Evolutionary conservation across 805 yeast species (phyloP), one percentile per base, ranked within the genome.

Genomic region (Teunomyces cretensis): DNA sequence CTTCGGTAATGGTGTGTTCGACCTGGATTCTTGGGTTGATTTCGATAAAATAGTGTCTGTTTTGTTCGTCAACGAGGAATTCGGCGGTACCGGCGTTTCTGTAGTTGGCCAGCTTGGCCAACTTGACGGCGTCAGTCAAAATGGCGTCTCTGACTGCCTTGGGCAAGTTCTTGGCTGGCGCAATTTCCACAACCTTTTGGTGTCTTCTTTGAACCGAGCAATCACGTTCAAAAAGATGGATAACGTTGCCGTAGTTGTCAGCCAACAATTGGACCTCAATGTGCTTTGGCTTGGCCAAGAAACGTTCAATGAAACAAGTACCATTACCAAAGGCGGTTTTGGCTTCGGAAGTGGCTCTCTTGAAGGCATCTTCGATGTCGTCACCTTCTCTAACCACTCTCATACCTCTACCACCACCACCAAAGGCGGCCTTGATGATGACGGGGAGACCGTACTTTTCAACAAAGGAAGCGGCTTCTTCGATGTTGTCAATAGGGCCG

Each of bases 381-480:
- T 94, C 99, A 58, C 97, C 97, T 69, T 92, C 97, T 61, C 95
- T 79, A 37, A 92, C 99, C 42, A 92, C 99, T 74, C 99, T 84
- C 98, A 92, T 94, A 80, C 99, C 99, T 73, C 98, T 84, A 64
- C 99, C 99, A 78, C 99, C 99, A 73, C 99, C 99, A 67, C 99
- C 99, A 62, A 87, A 94, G 31, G 99, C 99, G 39, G 99, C 99
- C 72, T 92, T 92, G 72, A 92, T 90, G 70, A 92, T 92, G 40
- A 94, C 98, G 7, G 99, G 99, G 72, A 67, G 91, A 27, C 99
- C 99, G 67, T 92, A 79, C 70, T 89, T 62, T 37, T 72, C 79
- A 30, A 91, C 97, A 62, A 92, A 92, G 7, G 65, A 83, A 52
- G 71, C 58, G 28, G 98, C 98, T 59, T 92, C 89, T 46, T 76